Evolutionary conservation across 2,329 filamentous ascomycete genomes (phyloP).

Genomic region (Apiospora koreana): DNA sequence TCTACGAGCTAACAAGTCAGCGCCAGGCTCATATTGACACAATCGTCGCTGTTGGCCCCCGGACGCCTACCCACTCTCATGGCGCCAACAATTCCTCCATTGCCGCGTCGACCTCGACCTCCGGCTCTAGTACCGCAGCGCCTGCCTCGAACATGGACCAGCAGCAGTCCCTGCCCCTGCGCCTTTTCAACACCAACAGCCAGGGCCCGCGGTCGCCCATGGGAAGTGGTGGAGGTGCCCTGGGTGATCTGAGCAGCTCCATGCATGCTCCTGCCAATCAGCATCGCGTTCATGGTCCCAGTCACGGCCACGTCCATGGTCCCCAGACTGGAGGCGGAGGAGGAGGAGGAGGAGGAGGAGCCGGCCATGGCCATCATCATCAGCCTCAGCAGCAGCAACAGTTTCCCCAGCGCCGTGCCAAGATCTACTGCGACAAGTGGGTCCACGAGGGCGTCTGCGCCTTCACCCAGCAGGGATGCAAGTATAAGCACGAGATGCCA

Average conservation of each 20-base stretch:
- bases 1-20: not conserved
- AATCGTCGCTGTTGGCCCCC: slow-evolving; percentile 36
- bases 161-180: not conserved
- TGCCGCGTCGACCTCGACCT: not conserved
- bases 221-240: not conserved
- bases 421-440: slow-evolving; percentile 89
- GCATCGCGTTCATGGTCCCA: not conserved
- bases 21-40: slow-evolving; percentile 39
- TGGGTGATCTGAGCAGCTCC: not conserved
- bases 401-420: slow-evolving; percentile 39
- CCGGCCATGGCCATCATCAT: not conserved
- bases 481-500: slow-evolving; percentile 91
- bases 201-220: slow-evolving; percentile 4
- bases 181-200: not conserved
- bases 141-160: not conserved
- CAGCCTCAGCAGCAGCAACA: slow-evolving; percentile 9
- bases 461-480: slow-evolving; percentile 83
- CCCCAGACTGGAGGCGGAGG: not conserved
- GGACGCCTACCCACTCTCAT: slow-evolving; percentile 21
- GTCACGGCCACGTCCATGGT: not conserved
- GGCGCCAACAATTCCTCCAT: slow-evolving; percentile 1
- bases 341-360: not conserved
- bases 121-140: not conserved
- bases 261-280: not conserved
- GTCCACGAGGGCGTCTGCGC: slow-evolving; percentile 82